A percentile compares a stretch with the other conserved stretches of the same genome.
Evolutionary conservation across 2,329 filamentous ascomycete species (phyloP).

Genomic region (Madurella fahalii): DNA sequence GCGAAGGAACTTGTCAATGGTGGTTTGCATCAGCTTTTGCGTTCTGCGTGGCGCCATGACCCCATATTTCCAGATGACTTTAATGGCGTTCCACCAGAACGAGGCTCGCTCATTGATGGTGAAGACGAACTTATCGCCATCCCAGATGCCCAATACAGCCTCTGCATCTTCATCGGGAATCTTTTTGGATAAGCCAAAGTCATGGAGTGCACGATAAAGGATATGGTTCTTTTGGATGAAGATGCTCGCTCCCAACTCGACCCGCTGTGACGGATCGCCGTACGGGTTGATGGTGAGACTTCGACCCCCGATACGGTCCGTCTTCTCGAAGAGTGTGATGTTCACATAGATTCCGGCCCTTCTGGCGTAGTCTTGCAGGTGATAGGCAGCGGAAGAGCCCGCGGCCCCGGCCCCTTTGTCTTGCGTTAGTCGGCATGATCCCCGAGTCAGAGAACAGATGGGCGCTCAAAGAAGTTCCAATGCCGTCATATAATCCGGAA

Average conservation of each 20-base stretch:
- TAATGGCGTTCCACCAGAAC: conserved; percentile 75
- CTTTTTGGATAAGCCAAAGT: conserved; percentile 64
- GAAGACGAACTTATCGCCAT: conserved; percentile 72
- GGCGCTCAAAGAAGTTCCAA: too few species aligned
- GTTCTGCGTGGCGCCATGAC: conserved; percentile 66
- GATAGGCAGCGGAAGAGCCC: conserved; percentile 82
- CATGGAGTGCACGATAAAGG: conserved; percentile 65
- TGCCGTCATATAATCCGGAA: too few species aligned
- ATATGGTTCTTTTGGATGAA: conserved; percentile 85
- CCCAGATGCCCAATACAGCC: conserved; percentile 72
- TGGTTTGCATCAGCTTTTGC: conserved; percentile 65
- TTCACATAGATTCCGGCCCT: conserved; percentile 60
- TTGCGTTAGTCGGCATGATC: not conserved
- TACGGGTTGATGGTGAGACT: conserved; percentile 80
- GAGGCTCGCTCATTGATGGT: conserved; percentile 55
- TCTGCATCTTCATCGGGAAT: conserved; percentile 45
- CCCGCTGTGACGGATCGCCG: conserved; percentile 59
- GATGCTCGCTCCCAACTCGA: conserved; percentile 88
- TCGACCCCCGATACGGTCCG: conserved; percentile 74
- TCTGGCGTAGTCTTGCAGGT: conserved; percentile 68
- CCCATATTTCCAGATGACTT: conserved; percentile 83
- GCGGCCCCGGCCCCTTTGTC: conserved; percentile 77
- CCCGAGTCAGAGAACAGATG: too few species aligned
- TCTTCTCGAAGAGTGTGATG: conserved; percentile 84
- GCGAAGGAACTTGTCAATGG: conserved; percentile 68